Percentiles rank a stretch among this genome's conserved stretches.
These are phyloP conservation scores for Cryphonectria naterciae DNA, from an alignment of 2,329 filamentous ascomycete genomes.

Conservation along the genomic window DNA sequence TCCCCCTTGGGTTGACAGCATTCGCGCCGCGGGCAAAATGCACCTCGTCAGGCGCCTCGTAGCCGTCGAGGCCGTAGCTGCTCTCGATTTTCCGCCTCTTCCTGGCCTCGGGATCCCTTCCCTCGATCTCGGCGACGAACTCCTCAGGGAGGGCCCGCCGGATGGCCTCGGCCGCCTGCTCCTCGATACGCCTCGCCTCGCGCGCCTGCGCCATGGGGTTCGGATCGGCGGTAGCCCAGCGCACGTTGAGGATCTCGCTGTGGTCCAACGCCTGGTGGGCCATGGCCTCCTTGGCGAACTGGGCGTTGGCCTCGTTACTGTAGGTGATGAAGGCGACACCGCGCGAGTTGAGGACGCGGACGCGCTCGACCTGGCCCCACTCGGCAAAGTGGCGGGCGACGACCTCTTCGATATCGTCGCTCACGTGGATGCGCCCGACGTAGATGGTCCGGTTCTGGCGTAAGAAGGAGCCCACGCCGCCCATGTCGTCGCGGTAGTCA, in stretches of 20 bases:
- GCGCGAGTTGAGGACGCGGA: slow-evolving; percentile 82
- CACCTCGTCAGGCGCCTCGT: slow-evolving; percentile 91
- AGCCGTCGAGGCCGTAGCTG: slow-evolving; percentile 84
- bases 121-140: slow-evolving; percentile 93
- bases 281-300: slow-evolving; percentile 96
- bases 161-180: slow-evolving; percentile 95
- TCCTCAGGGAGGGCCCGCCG: slow-evolving; percentile 83
- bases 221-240: slow-evolving; percentile 96
- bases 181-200: slow-evolving; percentile 85
- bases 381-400: slow-evolving; percentile 94
- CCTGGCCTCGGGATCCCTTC: slow-evolving; percentile 80
- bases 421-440: slow-evolving; percentile 90
- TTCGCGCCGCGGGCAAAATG: slow-evolving; percentile 84
- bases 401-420: slow-evolving; percentile 95
- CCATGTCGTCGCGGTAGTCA: slow-evolving; percentile 97
- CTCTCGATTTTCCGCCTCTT: slow-evolving; percentile 91
- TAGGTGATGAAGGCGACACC: slow-evolving; percentile 97
- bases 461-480: slow-evolving; percentile 92
- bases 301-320: slow-evolving; percentile 82
- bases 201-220: slow-evolving; percentile 94
- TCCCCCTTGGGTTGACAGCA: slow-evolving; percentile 62
- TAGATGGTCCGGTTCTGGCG: slow-evolving; percentile 94
- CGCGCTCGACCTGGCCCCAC: slow-evolving; percentile 91
- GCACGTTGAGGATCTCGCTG: slow-evolving; percentile 89
- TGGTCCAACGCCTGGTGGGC: slow-evolving; percentile 91